Evolutionary conservation across 2,329 filamentous ascomycete genomes (phyloP).

Genomic region (Pseudonectria buxi): DNA sequence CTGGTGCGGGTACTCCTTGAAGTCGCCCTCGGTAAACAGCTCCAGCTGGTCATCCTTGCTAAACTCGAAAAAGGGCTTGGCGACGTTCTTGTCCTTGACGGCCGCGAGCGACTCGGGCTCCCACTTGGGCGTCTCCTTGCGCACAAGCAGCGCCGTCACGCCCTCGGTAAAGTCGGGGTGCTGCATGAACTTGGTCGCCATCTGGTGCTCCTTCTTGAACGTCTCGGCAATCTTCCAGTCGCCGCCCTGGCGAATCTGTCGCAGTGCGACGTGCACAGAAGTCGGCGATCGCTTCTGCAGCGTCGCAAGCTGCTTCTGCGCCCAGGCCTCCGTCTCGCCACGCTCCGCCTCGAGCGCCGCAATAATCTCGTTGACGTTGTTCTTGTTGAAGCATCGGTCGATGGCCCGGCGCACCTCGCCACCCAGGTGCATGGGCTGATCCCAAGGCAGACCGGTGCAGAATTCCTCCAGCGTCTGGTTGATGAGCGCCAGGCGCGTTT

Average conservation of each 20-base stretch:
- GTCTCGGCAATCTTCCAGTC: conserved; percentile 77
- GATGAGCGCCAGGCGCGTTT: conserved; percentile 63
- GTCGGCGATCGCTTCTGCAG: conserved; percentile 77
- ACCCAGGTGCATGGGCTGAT: conserved; percentile 59
- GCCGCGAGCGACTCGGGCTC: conserved; percentile 65
- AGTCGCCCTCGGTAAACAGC: conserved; percentile 59
- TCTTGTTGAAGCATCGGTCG: conserved; percentile 71
- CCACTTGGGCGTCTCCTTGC: conserved; percentile 68
- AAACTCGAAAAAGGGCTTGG: conserved; percentile 61
- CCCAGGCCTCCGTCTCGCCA: conserved; percentile 62
- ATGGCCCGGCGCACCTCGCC: conserved; percentile 72
- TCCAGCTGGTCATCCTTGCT: conserved; percentile 41
- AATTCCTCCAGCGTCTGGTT: conserved; percentile 90
- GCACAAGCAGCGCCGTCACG: conserved; percentile 72
- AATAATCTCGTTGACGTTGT: conserved; percentile 64
- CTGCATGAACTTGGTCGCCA: conserved; percentile 82
- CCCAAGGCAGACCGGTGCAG: conserved; percentile 73
- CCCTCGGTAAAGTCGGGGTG: conserved; percentile 89
- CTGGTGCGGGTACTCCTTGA: conserved; percentile 64
- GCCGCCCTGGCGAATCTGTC: conserved; percentile 70
- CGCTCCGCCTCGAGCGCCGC: conserved; percentile 51
- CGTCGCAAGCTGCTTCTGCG: conserved; percentile 66
- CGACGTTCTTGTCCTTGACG: conserved; percentile 51
- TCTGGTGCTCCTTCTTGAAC: conserved; percentile 78
- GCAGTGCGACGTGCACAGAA: conserved; percentile 74